These are phyloP conservation scores for Nakazawaea pomicola DNA, from an alignment of 805 yeast genomes.

Conservation along the genomic window DNA sequence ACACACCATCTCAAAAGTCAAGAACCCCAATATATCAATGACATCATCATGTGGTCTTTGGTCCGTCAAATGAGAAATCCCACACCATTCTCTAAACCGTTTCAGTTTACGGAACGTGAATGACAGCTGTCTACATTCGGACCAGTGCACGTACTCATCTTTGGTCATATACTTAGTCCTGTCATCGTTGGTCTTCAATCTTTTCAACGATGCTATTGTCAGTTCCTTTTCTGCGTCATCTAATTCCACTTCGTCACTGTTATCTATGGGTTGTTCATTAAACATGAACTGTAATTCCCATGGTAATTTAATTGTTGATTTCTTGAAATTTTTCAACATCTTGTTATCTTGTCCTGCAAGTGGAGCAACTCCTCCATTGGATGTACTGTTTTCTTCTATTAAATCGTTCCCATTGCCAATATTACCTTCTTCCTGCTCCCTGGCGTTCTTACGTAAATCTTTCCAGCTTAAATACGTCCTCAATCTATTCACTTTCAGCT, in stretches of 20 bases:
- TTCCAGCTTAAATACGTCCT: constrained; percentile 95
- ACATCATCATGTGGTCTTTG: constrained; percentile 94
- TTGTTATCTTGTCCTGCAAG: constrained; percentile 39
- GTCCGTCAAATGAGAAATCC: constrained; percentile 76
- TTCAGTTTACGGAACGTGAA: constrained; percentile 94
- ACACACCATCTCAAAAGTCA: constrained; percentile 96
- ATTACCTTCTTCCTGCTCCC: constrained; percentile 53
- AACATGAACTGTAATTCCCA: constrained; percentile 97
- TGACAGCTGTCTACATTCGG: constrained; percentile 96
- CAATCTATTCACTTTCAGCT: constrained; percentile 86
- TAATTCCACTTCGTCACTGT: constrained; percentile 54
- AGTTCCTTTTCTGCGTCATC: constrained; percentile 93
- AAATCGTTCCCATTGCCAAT: constrained; percentile 29
- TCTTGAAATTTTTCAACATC: constrained; percentile 55
- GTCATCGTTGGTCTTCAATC: constrained; percentile 90
- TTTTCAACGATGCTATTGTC: constrained; percentile 77
- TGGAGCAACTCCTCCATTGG: constrained; percentile 35
- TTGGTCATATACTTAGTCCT: constrained; percentile 90
- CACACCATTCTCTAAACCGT: constrained; percentile 95
- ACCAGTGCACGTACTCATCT: constrained; percentile 98
- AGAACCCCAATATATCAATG: constrained; percentile 88
- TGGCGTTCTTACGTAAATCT: constrained; percentile 81
- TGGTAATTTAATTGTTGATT: constrained; percentile 78
- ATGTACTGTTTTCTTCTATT: constrained; percentile 26
- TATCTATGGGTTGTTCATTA: constrained; percentile 77